A percentile compares a stretch with the other conserved stretches of the same genome.
Evolutionary conservation across 352 stramenopile species (phyloP).

Genomic region (Phytophthora cryptogea): DNA sequence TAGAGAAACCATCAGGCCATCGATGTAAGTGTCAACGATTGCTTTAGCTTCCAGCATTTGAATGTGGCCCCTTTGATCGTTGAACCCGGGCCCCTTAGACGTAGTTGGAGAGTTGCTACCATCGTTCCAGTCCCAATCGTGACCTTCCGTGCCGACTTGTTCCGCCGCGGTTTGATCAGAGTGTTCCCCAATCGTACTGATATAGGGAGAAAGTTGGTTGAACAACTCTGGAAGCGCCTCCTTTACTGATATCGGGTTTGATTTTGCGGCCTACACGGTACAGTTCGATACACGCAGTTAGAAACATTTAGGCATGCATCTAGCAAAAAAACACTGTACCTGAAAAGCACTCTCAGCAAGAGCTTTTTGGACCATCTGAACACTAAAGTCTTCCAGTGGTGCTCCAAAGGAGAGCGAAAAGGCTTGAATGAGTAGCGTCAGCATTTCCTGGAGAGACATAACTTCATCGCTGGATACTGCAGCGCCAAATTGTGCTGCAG

Average conservation of each 20-base stretch:
- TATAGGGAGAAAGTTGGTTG: slow-evolving; percentile 34
- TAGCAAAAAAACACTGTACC: slow-evolving; percentile 31
- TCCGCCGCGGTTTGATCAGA: slow-evolving; percentile 10
- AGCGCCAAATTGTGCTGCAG: slow-evolving; percentile 18
- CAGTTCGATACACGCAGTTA: neutral
- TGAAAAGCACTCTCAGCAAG: slow-evolving; percentile 51
- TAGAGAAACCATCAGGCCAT: slow-evolving; percentile 44
- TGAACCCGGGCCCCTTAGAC: slow-evolving; percentile 2
- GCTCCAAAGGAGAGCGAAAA: slow-evolving; percentile 59
- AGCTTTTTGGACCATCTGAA: slow-evolving; percentile 67
- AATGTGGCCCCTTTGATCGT: slow-evolving; percentile 23
- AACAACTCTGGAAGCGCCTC: slow-evolving; percentile 41
- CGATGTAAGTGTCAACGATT: slow-evolving; percentile 49
- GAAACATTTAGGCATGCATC: neutral
- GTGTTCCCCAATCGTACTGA: slow-evolving; percentile 14
- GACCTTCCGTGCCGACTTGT: slow-evolving; percentile 36
- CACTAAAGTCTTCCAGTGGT: slow-evolving; percentile 63
- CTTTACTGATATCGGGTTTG: slow-evolving; percentile 27
- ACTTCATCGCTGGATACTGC: slow-evolving; percentile 21
- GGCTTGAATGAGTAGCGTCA: slow-evolving; percentile 66
- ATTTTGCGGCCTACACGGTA: slow-evolving; percentile 29
- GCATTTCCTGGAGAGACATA: slow-evolving; percentile 45
- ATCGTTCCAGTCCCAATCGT: slow-evolving; percentile 79
- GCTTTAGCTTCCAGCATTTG: slow-evolving; percentile 34
- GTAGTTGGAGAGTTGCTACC: slow-evolving; percentile 20